Evolutionary conservation across 495 filamentous ascomycete genomes (phyloP).

Genomic region (Amniculicola lignicola): DNA sequence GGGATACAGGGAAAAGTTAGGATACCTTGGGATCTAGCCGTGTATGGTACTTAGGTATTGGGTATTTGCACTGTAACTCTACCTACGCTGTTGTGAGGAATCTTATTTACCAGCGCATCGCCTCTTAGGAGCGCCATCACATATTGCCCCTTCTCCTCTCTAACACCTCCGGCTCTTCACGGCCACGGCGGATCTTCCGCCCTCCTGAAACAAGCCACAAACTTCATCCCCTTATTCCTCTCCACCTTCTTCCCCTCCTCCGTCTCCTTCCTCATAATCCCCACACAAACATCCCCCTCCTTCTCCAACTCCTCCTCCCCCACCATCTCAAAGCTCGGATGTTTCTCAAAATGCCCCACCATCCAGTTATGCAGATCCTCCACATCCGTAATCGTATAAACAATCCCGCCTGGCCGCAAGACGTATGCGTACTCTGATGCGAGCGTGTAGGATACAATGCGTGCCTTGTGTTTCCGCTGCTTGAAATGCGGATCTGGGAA

Average conservation of each 20-base stretch:
- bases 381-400: conserved; percentile 97
- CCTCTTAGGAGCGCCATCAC: no score
- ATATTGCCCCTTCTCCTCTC: neutral
- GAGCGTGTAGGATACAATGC: conserved; percentile 84
- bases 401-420: conserved; percentile 72
- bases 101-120: no score
- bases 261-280: conserved; percentile 78
- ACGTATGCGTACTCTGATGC: conserved; percentile 93
- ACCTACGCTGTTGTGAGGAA: no score
- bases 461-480: conserved; percentile 89
- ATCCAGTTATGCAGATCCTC: conserved; percentile 94
- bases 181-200: conserved; percentile 75
- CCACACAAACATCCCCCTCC: conserved; percentile 70
- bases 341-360: conserved; percentile 72
- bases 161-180: neutral
- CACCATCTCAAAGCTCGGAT: conserved; percentile 65
- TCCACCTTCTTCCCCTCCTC: conserved; percentile 98
- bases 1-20: conserved; percentile 17
- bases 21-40: conserved; percentile 20
- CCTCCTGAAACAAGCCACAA: conserved; percentile 79
- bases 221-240: conserved; percentile 83
- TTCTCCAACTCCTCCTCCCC: conserved; percentile 44
- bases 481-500: conserved; percentile 99
- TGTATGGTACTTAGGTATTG: no score
- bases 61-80: no score